Base-by-base conservation (phyloP, 83 land plant species). In the Isoetes engelmannii region DNA sequence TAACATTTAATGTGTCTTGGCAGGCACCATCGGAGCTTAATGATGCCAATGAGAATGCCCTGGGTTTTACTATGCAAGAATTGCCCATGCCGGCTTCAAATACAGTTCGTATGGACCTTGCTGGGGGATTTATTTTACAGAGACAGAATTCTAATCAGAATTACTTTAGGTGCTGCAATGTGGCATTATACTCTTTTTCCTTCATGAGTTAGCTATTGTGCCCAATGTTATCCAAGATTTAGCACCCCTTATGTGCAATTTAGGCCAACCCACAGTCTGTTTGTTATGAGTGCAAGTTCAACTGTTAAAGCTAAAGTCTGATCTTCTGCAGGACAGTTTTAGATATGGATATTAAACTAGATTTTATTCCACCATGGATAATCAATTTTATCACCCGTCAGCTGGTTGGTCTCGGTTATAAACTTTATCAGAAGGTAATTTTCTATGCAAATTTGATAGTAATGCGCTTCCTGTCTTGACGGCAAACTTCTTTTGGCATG, bases 331-430 rank as follows among this genome's bases (percentile, higher is more conserved):
- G 88, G 76, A 72, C 77, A 48, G 62, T 85, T 49, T 65, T 68
- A 46, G 85, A 85, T 72, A 44, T 85, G 72, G 88, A 85, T 57
- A 85, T 85, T 67, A 85, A 85, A 66, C 37, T 85, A 54, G 88
- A 85, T 64, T 82, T 89, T 67, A 79, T 89, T 44, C 97, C 97
- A 50, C 89, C 97, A 51, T 69, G 81, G 45, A 77, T 92, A 12
- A 89, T 92, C 72, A 92, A 92, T 69, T 92, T 92, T 67, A 72
- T 92, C 1, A 76, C 97, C 47, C 84, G 97, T 76, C 97, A 92
- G 79, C 89, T 92, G 17, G 79, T 83, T 15, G 97, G 94, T 18
- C 86, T 61, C 82, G 97, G 97, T 46, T 83, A 81, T 74, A 89
- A 84, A 82, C 91, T 92, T 17, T 92, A 83, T 78, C 82, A 87